Evolutionary conservation across 140 eudicot species (phyloP), one percentile per base, ranked within the genome.

Genomic region (Cichorium intybus): DNA sequence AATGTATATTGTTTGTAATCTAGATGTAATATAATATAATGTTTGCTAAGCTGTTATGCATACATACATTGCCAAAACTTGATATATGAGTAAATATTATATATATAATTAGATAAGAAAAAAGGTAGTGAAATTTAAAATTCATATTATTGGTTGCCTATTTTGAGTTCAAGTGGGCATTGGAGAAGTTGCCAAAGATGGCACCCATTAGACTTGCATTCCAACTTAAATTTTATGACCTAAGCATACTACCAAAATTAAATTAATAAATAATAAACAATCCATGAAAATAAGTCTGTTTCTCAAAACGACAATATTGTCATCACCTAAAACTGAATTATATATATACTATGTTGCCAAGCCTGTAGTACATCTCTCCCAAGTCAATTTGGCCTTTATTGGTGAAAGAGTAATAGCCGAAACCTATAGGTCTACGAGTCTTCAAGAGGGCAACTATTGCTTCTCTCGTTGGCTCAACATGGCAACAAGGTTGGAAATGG

Each of bases 401-500:
- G 37, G 6, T 17, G 14, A 50, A 49, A 33, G 8, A n/a, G 3
- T 23, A 29, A 4, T 6, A 24, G 24, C 18, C 17, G 16, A 59
- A 59, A 58, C 14, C 35, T n/a, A 59, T 23, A 31, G 24, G 24
- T 39, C 24, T 48, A 59, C n/a, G 49, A 8, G 14, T 34, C 12
- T 34, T 10, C 2, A 34, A 34, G 41, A 5, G 3, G 3, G 29
- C 29, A 26, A 5, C n/a, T n/a, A n/a, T n/a, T 14, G 11, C 55
- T 46, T 58, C 45, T 24, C 17, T 12, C 24, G 18, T 12, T 49
- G 24, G 68, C 41, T n/a, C 2, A 54, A 62, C 48, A 84, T 81
- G 80, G 74, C 56, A 29, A 64, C 57, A 20, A 59, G 43, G 34
- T 68, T 71, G 46, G 69, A 62, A 34, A 66, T 63, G 71, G 64